Base-by-base conservation (phyloP, 345 rosid genomes). In the Gossypium sturtianum region DNA sequence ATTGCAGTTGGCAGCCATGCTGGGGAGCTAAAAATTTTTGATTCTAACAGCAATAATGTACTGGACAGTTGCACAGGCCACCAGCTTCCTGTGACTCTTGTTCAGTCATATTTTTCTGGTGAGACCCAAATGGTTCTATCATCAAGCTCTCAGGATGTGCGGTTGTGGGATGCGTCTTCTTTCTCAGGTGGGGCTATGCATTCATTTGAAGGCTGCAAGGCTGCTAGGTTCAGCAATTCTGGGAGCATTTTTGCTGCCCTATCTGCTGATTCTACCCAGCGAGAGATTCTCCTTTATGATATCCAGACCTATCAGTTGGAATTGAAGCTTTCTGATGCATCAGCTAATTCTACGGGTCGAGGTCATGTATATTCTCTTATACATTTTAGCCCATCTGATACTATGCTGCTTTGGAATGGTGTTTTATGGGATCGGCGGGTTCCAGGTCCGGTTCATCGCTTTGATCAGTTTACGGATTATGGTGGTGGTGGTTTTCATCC, bases 401-500 rank as follows among this genome's bases (percentile, higher is more conserved):
- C 87, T 34, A 82, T 90, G 92, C 83, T 95, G 77, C 89, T 95
- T 44, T 95, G 99, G 98, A 93, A 91, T 82, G 99, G 99, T 43
- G 83, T 87, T 54, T 78, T 95, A 59, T 95, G 98, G 98, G 99
- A 93, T 61, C 83, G 82, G 47, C 88, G 99, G 69, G 81, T 58
- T 72, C 83, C 91, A 66, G 88, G 78, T 13, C 84, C 85, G 47
- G 82, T 90, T 49, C 83, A 81, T 66, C 93, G 93, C 38, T 93
- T 95, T 76, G 99, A 95, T 80, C 98, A 93, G 76, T 93, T 91
- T 76, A 83, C 96, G 1, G 98, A 95, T 84, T 89, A 91, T 82
- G 99, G 99, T 3, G 99, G 99, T 12, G 98, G 99, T 66, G 99
- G 98, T 48, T 95, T 90, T 79, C 99, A 93, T 86, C 99, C 99